A percentile compares a stretch with the other conserved stretches of the same genome.
These are phyloP conservation scores for Fraxinus floribunda DNA, from an alignment of 305 asterid genomes.

Conservation along the genomic window DNA sequence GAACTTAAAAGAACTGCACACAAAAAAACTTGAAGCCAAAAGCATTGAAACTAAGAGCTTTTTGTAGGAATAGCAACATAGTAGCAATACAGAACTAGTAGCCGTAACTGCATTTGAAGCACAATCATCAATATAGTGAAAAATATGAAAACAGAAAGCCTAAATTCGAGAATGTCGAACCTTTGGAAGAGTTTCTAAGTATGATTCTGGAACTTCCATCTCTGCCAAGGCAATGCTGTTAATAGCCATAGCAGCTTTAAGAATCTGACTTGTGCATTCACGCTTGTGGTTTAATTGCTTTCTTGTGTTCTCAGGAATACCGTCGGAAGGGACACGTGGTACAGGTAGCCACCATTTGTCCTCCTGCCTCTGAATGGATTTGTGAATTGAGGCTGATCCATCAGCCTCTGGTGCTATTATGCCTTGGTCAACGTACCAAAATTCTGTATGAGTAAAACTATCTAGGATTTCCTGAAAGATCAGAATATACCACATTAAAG, in stretches of 20 bases:
- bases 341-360: slow-evolving; percentile 99
- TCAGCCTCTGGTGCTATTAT: slow-evolving; percentile 53
- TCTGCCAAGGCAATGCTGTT: slow-evolving; percentile 71
- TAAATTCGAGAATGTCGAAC: slow-evolving; percentile 31
- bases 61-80: neutral
- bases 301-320: slow-evolving; percentile 61
- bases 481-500: neutral
- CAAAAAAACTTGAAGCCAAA: neutral
- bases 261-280: slow-evolving; percentile 79
- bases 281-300: slow-evolving; percentile 59
- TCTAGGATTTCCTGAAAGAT: slow-evolving; percentile 69
- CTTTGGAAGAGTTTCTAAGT: slow-evolving; percentile 87
- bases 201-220: slow-evolving; percentile 91
- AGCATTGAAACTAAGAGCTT: neutral
- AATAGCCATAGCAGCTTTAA: slow-evolving; percentile 83
- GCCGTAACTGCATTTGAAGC: slow-evolving; percentile 2
- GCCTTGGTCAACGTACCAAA: slow-evolving; percentile 94
- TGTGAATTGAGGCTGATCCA: slow-evolving; percentile 62
- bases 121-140: neutral
- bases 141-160: neutral
- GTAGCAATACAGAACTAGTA: neutral
- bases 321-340: slow-evolving; percentile 82
- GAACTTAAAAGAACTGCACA: neutral
- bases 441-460: slow-evolving; percentile 66
- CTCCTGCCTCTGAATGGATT: slow-evolving; percentile 61